These are phyloP conservation scores for Scheffersomyces spartinae DNA, from an alignment of 805 yeast species.

Conservation along the genomic window DNA sequence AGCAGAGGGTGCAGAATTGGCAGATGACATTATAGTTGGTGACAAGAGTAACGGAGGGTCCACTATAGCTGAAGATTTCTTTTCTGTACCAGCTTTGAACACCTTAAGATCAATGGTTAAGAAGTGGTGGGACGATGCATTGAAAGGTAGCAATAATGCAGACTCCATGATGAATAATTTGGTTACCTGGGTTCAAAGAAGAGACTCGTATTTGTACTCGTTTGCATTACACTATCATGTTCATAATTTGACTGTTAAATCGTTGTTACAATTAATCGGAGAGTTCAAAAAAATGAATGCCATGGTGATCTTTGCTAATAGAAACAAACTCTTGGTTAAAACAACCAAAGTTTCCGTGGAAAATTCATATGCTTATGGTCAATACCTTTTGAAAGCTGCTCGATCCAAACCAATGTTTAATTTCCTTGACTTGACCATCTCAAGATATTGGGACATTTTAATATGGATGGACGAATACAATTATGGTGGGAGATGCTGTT, in stretches of 20 bases:
- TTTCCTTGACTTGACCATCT: conserved; percentile 63
- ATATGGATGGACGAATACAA: conserved; percentile 93
- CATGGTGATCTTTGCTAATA: conserved; percentile 63
- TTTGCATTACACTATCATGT: conserved; percentile 75
- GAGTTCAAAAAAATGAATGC: conserved; percentile 79
- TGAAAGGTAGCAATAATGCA: conserved; percentile 54
- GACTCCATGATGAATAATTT: conserved; percentile 75
- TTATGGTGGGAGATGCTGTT: conserved; percentile 61
- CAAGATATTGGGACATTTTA: conserved; percentile 82
- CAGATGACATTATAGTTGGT: conserved; percentile 30
- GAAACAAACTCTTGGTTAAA: conserved; percentile 59
- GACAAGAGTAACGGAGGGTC: conserved; percentile 30
- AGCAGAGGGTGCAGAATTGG: conserved; percentile 75
- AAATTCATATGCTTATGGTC: conserved; percentile 84
- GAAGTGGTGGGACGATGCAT: conserved; percentile 90
- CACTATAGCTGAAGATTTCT: conserved; percentile 70
- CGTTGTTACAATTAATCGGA: conserved; percentile 66
- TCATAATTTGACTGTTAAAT: conserved; percentile 74
- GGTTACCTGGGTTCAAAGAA: conserved; percentile 77
- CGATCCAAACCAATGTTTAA: conserved; percentile 74
- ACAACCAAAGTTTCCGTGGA: conserved; percentile 74
- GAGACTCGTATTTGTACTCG: conserved; percentile 65
- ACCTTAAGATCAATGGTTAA: conserved; percentile 68
- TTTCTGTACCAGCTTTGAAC: conserved; percentile 61
- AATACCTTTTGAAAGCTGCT: conserved; percentile 66